Conservation (phyloP, 768 basidiomycete genomes). For the Kwoniella pini region DNA sequence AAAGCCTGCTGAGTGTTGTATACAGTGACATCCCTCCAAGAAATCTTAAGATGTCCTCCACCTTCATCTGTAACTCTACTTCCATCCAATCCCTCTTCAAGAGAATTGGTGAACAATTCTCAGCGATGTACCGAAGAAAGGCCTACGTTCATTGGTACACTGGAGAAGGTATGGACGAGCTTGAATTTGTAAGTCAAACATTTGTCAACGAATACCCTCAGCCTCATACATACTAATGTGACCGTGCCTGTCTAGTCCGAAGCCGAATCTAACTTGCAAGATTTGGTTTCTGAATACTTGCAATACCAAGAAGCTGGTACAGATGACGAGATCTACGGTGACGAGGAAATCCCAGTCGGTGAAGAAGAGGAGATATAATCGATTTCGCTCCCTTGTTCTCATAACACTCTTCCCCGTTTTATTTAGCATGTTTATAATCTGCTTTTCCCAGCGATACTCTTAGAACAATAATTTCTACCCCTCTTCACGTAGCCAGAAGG, state of each 20-base stretch:
- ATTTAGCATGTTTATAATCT: constrained; percentile 10
- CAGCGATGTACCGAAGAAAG: constrained; percentile 93
- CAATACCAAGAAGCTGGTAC: constrained; percentile 55
- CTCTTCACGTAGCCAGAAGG: not conserved
- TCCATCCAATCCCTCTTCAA: constrained; percentile 98
- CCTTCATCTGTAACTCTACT: constrained; percentile 96
- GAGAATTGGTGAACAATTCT: constrained; percentile 97
- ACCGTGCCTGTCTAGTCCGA: constrained; percentile 69
- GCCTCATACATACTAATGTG: not conserved
- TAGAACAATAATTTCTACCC: not conserved
- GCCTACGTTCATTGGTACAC: constrained; percentile 87
- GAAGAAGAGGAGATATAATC: constrained; percentile 31
- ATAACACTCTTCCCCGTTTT: not conserved
- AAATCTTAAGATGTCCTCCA: constrained; percentile 94
- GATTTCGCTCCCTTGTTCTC: not conserved
- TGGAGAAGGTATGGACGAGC: constrained; percentile 92
- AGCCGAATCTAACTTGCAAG: constrained; percentile 99
- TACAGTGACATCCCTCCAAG: constrained; percentile 83
- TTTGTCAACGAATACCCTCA: not conserved
- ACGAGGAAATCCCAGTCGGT: constrained; percentile 45
- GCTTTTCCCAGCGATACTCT: constrained; percentile 5
- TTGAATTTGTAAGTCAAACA: constrained; percentile 52
- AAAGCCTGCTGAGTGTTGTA: not conserved
- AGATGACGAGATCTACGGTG: constrained; percentile 52
- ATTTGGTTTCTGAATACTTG: constrained; percentile 95